A percentile compares a stretch with the other conserved stretches of the same genome.
phyloP scores from a whole-genome alignment of 2,329 filamentous ascomycete species.

The Aspergillus sp. region DNA sequence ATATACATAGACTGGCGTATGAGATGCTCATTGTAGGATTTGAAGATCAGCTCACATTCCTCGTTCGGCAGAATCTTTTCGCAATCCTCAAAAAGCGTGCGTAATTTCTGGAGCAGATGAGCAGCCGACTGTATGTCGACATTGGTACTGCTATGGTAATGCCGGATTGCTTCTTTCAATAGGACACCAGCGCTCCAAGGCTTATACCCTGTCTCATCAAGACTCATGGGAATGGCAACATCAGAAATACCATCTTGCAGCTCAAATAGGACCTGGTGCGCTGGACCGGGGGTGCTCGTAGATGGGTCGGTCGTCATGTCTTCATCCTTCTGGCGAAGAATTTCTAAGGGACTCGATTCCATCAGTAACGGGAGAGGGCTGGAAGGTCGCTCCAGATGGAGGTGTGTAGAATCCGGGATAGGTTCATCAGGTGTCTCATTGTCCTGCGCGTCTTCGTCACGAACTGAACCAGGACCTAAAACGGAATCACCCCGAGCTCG shows the following conservation, averaged over 20 bases:
- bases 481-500: slow-evolving; percentile 10
- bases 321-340: slow-evolving; percentile 7
- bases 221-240: slow-evolving; percentile 31
- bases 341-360: slow-evolving; percentile 32
- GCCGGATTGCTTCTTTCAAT: slow-evolving; percentile 38
- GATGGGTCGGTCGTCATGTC: background rate
- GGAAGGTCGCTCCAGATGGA: slow-evolving; percentile 47
- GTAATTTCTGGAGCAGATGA: slow-evolving; percentile 42
- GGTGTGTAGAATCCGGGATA: slow-evolving; percentile 18
- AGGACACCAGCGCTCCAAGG: slow-evolving; percentile 42
- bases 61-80: slow-evolving; percentile 39
- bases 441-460: slow-evolving; percentile 19
- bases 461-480: slow-evolving; percentile 12
- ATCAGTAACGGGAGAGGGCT: slow-evolving; percentile 37
- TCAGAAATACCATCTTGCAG: slow-evolving; percentile 21
- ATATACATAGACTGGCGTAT: slow-evolving; percentile 43
- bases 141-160: slow-evolving; percentile 38
- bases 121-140: slow-evolving; percentile 43
- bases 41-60: slow-evolving; percentile 56
- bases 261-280: slow-evolving; percentile 11
- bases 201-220: slow-evolving; percentile 29
- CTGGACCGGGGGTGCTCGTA: background rate
- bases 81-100: slow-evolving; percentile 37
- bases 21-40: slow-evolving; percentile 58
- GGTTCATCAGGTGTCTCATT: slow-evolving; percentile 27